Evolutionary conservation across 805 yeast genomes (phyloP).

Genomic region (Zygoascus flipseniorum): DNA sequence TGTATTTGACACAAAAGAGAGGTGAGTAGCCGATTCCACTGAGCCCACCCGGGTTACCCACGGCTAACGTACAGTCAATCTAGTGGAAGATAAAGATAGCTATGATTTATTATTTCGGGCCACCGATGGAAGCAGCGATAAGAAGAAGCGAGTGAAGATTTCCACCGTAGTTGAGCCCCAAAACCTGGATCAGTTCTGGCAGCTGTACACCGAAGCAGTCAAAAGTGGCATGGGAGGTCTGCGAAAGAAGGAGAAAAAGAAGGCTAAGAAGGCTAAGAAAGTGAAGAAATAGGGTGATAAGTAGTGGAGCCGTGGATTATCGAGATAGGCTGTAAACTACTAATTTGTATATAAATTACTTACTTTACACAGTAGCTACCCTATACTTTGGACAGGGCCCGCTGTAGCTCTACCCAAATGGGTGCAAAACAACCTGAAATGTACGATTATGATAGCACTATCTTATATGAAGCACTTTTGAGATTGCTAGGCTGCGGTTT

Average conservation of each 20-base stretch:
- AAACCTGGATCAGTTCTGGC: constrained; percentile 67
- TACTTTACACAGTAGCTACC: too few relatives aligned
- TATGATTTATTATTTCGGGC: constrained; percentile 65
- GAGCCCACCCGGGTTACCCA: background rate
- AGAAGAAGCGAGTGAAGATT: constrained; percentile 46
- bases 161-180: constrained; percentile 64
- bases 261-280: constrained; percentile 41
- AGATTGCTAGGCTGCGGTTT: too few relatives aligned
- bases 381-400: too few relatives aligned
- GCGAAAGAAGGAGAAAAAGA: constrained; percentile 73
- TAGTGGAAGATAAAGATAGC: constrained; percentile 15
- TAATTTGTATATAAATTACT: too few relatives aligned
- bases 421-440: too few relatives aligned
- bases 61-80: background rate
- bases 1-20: constrained; percentile 29
- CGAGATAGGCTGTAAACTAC: too few relatives aligned
- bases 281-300: constrained; percentile 1
- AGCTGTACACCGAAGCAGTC: constrained; percentile 56
- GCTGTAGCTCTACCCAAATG: too few relatives aligned
- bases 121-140: constrained; percentile 47
- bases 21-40: constrained; percentile 12
- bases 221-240: constrained; percentile 69
- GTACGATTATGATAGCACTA: too few relatives aligned
- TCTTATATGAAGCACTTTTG: too few relatives aligned
- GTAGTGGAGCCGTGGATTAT: too few relatives aligned